These are phyloP conservation scores for Spathaspora arborariae DNA, from an alignment of 805 yeast species.

Conservation along the genomic window DNA sequence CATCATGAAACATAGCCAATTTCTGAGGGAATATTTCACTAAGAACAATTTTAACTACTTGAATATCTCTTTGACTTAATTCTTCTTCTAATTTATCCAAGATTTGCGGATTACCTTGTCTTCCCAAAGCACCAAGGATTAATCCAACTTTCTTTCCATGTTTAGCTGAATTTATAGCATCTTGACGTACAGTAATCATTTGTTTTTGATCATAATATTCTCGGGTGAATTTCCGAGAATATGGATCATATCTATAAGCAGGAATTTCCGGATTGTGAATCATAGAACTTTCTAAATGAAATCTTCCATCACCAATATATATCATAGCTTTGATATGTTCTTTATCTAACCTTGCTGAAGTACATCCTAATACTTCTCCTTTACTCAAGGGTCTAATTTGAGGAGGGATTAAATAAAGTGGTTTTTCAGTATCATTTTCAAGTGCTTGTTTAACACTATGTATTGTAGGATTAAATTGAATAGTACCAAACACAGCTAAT, in stretches of 20 bases:
- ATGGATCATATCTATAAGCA: constrained; percentile 94
- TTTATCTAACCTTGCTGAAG: constrained; percentile 75
- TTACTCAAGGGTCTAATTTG: constrained; percentile 90
- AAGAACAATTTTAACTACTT: constrained; percentile 74
- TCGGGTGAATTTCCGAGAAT: constrained; percentile 82
- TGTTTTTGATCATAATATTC: constrained; percentile 87
- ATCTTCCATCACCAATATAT: constrained; percentile 93
- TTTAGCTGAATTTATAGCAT: constrained; percentile 65
- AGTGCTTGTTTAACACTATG: constrained; percentile 70
- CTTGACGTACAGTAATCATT: constrained; percentile 66
- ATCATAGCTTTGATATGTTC: constrained; percentile 73
- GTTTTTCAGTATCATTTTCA: constrained; percentile 43
- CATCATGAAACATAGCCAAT: constrained; percentile 84
- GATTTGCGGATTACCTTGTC: constrained; percentile 88
- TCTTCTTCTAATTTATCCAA: constrained; percentile 59
- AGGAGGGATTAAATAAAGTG: constrained; percentile 72
- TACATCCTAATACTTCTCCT: constrained; percentile 96
- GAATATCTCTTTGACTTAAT: constrained; percentile 52
- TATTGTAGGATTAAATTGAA: constrained; percentile 93
- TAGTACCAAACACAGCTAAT: constrained; percentile 89
- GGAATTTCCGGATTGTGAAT: constrained; percentile 92
- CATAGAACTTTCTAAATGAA: constrained; percentile 94
- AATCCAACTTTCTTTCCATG: constrained; percentile 70
- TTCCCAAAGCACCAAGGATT: constrained; percentile 87
- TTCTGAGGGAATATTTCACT: constrained; percentile 94